phyloP scores from a whole-genome alignment of 1,284 basidiomycete genomes.

The Heterobasidion occidentale region DNA sequence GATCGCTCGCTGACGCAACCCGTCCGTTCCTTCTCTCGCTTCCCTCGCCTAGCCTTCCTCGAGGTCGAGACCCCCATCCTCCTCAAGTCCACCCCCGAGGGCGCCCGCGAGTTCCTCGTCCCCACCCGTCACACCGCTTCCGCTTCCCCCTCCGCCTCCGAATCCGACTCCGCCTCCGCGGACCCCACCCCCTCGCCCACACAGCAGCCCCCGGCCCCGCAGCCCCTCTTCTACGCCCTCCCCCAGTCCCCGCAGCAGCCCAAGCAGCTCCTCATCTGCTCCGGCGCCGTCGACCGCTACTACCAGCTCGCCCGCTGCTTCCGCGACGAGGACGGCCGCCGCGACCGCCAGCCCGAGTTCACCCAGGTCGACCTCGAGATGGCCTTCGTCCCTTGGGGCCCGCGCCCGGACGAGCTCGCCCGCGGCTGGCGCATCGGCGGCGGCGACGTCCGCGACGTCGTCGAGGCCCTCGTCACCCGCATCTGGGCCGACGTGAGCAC shows the following conservation, averaged over 20 bases:
- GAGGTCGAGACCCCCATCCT: constrained; percentile 93
- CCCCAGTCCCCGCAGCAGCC: constrained; percentile 95
- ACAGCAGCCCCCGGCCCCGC: not conserved
- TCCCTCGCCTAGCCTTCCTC: constrained; percentile 53
- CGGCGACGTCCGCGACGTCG: constrained; percentile 63
- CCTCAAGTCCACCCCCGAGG: constrained; percentile 91
- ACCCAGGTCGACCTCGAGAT: constrained; percentile 97
- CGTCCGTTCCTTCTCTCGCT: not conserved
- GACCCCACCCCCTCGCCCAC: not conserved
- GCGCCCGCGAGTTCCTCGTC: constrained; percentile 91
- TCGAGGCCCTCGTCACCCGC: constrained; percentile 63
- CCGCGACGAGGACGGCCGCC: constrained; percentile 90
- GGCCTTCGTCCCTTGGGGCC: constrained; percentile 85
- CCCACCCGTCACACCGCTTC: constrained; percentile 58
- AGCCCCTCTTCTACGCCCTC: constrained; percentile 80
- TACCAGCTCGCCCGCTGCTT: constrained; percentile 94
- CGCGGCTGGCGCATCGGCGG: constrained; percentile 80
- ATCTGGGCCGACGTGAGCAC: constrained; percentile 68
- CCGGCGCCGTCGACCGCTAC: constrained; percentile 85
- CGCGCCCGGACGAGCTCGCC: constrained; percentile 12
- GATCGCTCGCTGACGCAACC: not conserved
- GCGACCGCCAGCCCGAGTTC: constrained; percentile 94
- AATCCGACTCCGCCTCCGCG: constrained; percentile 4
- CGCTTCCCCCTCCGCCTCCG: constrained; percentile 12
- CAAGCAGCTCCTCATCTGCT: constrained; percentile 89